Conservation (phyloP, 306 rosid species). For the Quercus glauca region DNA sequence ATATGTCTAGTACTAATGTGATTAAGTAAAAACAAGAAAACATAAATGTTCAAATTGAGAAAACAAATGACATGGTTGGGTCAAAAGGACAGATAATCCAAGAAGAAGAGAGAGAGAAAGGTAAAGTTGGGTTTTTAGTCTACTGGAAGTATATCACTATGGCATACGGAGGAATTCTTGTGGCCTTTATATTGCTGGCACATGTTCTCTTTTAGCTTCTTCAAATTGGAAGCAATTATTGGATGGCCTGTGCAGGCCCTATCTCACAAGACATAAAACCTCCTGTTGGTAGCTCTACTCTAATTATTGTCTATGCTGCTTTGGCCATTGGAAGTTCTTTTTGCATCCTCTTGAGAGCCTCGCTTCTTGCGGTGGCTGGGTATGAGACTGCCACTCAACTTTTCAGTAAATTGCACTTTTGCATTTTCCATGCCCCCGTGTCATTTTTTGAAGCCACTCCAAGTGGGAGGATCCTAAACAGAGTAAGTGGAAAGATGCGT, state of each 20-base stretch:
- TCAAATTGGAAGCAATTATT: slow-evolving; percentile 89
- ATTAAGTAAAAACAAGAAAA: slow-evolving; percentile 33
- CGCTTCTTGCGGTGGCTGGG: slow-evolving; percentile 51
- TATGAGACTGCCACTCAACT: slow-evolving; percentile 74
- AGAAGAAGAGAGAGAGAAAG: slow-evolving; percentile 95
- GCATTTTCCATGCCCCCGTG: slow-evolving; percentile 88
- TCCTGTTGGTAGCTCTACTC: slow-evolving; percentile 41
- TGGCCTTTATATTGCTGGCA: slow-evolving; percentile 66
- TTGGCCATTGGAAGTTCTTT: slow-evolving; percentile 73
- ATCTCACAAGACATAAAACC: slow-evolving; percentile 53
- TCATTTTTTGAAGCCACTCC: slow-evolving; percentile 91
- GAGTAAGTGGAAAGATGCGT: slow-evolving; percentile 41
- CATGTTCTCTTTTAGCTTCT: slow-evolving; percentile 65
- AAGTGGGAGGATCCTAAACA: slow-evolving; percentile 76
- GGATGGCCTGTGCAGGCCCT: slow-evolving; percentile 97
- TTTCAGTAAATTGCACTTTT: slow-evolving; percentile 68
- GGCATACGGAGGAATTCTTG: slow-evolving; percentile 82
- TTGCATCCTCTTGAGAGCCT: slow-evolving; percentile 46
- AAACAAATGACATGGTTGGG: slow-evolving; percentile 31
- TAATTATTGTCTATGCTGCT: slow-evolving; percentile 55
- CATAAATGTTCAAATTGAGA: slow-evolving; percentile 29
- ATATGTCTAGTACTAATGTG: not conserved
- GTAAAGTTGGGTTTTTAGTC: slow-evolving; percentile 66
- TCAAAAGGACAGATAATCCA: slow-evolving; percentile 65
- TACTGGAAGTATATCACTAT: slow-evolving; percentile 74